These are phyloP conservation scores for Sordariomycetes sp. DNA, from an alignment of 2,329 filamentous ascomycete species.

Conservation along the genomic window DNA sequence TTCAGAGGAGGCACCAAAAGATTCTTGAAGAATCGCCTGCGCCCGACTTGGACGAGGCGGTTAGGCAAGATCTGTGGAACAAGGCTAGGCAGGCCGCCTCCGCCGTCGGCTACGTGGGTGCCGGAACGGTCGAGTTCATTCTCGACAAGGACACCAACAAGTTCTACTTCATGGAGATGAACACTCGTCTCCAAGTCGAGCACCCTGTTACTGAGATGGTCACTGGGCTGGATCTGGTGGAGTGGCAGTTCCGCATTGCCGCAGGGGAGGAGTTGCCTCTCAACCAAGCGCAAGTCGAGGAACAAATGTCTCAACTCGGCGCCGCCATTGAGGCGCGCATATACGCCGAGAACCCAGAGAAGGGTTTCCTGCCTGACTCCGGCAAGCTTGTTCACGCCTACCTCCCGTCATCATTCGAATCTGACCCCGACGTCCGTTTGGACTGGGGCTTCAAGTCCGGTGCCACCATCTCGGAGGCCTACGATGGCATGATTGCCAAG, in stretches of 20 bases:
- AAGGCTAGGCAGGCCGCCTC: constrained; percentile 57
- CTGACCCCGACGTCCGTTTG: constrained; percentile 69
- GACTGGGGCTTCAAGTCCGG: constrained; percentile 90
- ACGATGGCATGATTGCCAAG: constrained; percentile 98
- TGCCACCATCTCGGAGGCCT: constrained; percentile 86
- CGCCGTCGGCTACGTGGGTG: constrained; percentile 79
- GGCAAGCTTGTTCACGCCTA: constrained; percentile 77
- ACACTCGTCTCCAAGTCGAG: constrained; percentile 89
- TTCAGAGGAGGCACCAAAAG: constrained; percentile 84
- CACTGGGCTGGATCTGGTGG: constrained; percentile 67
- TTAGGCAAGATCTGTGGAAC: constrained; percentile 54
- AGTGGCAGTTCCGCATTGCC: constrained; percentile 85
- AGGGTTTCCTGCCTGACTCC: constrained; percentile 89
- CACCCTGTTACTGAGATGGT: constrained; percentile 80
- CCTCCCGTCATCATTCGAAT: constrained; percentile 53
- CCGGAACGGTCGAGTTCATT: constrained; percentile 85
- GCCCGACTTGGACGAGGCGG: constrained; percentile 51
- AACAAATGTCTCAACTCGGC: constrained; percentile 63
- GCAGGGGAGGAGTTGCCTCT: constrained; percentile 48
- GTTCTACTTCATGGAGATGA: constrained; percentile 80
- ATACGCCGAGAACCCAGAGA: constrained; percentile 90
- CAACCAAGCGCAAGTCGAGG: constrained; percentile 57
- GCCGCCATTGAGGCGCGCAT: constrained; percentile 94
- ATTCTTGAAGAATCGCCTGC: constrained; percentile 85
- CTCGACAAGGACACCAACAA: constrained; percentile 73